Evolutionary conservation across 768 basidiomycete genomes (phyloP).

Genomic region (Psilocybe subaeruginosa): DNA sequence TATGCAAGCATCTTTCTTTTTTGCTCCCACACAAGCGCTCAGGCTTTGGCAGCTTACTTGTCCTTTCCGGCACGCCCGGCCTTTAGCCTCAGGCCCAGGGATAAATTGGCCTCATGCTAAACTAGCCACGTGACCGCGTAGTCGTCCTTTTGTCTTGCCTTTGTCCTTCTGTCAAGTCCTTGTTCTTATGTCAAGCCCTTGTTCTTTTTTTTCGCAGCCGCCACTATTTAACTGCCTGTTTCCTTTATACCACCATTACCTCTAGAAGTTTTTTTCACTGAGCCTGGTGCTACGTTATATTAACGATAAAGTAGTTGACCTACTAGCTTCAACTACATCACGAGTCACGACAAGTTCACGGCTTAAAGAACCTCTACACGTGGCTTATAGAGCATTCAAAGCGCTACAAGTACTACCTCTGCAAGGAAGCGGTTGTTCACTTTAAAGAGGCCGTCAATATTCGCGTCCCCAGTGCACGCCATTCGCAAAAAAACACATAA

Average conservation of each 20-base stretch:
- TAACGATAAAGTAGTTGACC: background rate
- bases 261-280: background rate
- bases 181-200: background rate
- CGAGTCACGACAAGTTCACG: background rate
- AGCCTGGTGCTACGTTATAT: background rate
- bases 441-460: no score
- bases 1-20: no score
- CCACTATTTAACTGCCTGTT: background rate
- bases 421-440: no score
- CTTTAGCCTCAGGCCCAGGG: no score
- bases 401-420: no score
- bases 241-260: background rate
- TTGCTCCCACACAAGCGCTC: no score
- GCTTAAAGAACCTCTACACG: background rate
- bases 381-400: no score
- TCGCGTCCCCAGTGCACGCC: no score
- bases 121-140: background rate
- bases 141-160: background rate
- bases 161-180: background rate
- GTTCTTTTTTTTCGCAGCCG: background rate
- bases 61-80: no score
- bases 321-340: background rate
- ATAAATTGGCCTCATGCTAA: no score
- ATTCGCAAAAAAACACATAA: no score
- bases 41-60: no score